These are phyloP conservation scores for Fistulinella cinereoalba DNA, from an alignment of 1,284 basidiomycete species.

Conservation along the genomic window DNA sequence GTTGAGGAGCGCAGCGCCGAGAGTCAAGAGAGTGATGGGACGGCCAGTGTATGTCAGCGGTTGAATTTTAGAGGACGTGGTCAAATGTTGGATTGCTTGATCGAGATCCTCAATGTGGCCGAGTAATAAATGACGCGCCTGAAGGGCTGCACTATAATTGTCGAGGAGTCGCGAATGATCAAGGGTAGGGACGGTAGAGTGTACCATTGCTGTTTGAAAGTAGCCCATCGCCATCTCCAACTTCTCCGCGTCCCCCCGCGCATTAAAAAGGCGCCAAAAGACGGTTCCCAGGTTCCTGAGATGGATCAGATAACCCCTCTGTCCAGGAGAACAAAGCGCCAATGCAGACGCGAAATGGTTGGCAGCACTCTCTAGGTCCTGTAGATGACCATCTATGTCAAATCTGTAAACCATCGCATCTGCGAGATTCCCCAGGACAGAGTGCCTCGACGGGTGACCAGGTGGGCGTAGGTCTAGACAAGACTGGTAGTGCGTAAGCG, in stretches of 20 bases:
- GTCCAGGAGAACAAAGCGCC: constrained; percentile 16
- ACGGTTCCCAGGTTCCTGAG: constrained; percentile 14
- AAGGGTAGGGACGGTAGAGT: constrained; percentile 18
- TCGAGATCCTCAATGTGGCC: constrained; percentile 20
- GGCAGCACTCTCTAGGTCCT: constrained; percentile 21
- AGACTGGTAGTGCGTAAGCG: constrained; percentile 15
- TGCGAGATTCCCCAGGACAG: constrained; percentile 18
- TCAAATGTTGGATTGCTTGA: constrained; percentile 21
- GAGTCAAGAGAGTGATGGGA: constrained; percentile 14
- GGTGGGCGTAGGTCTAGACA: constrained; percentile 24
- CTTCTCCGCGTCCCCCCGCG: constrained; percentile 10
- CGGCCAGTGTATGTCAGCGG: constrained; percentile 7
- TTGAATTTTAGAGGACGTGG: constrained; percentile 19
- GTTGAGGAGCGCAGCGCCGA: constrained; percentile 6
- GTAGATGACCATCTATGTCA: constrained; percentile 14
- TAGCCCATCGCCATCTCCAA: constrained; percentile 18
- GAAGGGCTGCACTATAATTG: constrained; percentile 21
- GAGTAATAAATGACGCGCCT: constrained; percentile 7
- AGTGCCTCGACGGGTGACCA: constrained; percentile 22
- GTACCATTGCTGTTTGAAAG: constrained; percentile 16
- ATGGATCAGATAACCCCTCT: constrained; percentile 9
- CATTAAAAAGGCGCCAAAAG: constrained; percentile 4
- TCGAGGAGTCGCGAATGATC: constrained; percentile 22
- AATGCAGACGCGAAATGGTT: constrained; percentile 13
- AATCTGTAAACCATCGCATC: constrained; percentile 14